phyloP scores from a whole-genome alignment of 176 grass and related monocot species.

The Cenchrus americanus region DNA sequence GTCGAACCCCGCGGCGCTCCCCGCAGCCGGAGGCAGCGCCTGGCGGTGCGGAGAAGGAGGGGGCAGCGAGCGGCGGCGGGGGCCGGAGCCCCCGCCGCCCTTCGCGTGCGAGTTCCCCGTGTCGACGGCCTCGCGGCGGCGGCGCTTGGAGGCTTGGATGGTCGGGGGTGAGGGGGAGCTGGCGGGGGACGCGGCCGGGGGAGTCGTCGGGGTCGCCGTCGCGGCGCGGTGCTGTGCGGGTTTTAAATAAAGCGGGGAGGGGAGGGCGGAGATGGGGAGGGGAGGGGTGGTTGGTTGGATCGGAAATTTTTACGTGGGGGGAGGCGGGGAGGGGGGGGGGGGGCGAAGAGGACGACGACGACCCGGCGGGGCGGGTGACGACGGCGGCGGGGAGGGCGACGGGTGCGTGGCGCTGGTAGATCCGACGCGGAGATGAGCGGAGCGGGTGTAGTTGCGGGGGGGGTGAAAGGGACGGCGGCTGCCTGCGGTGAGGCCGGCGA shows the following conservation, averaged over 20 bases:
- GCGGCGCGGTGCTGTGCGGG: not conserved
- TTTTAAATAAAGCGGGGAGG: not conserved
- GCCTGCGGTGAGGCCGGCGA: too few species aligned
- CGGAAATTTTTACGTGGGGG: conserved; percentile 14
- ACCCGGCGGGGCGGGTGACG: not conserved
- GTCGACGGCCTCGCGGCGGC: conserved; percentile 30
- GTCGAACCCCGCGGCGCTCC: not conserved
- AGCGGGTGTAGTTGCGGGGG: not conserved
- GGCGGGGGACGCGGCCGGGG: conserved; percentile 24
- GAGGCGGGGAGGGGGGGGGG: not conserved
- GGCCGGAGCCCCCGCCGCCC: not conserved
- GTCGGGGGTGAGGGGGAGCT: not conserved
- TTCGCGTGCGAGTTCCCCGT: conserved; percentile 16
- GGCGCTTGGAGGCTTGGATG: conserved; percentile 37
- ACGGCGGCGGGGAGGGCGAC: not conserved
- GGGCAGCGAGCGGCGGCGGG: not conserved
- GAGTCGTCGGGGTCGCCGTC: conserved; percentile 59
- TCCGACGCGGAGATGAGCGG: not conserved
- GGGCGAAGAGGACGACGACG: not conserved
- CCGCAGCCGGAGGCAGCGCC: too few species aligned
- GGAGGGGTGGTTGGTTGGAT: not conserved
- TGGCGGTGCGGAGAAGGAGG: not conserved
- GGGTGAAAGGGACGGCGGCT: not conserved
- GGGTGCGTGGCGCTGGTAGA: not conserved
- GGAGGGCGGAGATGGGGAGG: not conserved